Evolutionary conservation across 108 stramenopile species (phyloP).

Genomic region (Schizochytrium sp.): DNA sequence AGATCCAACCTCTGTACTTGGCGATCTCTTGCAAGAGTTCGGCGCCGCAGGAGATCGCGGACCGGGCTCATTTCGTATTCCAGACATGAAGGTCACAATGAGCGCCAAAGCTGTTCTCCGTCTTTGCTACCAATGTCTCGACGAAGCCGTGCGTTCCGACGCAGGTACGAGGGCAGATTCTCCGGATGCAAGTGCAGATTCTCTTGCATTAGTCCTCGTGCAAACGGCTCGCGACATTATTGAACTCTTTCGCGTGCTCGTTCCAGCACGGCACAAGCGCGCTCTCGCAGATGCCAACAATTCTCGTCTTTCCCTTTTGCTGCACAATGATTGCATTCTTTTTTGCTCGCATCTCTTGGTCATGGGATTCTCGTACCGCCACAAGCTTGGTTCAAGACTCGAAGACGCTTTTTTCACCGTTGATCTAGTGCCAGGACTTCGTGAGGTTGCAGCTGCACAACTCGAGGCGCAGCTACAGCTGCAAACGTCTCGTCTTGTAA

Average conservation of each 20-base stretch:
- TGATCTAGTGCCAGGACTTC: background rate
- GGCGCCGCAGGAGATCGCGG: background rate
- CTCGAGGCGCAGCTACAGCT: background rate
- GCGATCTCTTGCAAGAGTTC: background rate
- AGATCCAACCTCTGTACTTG: background rate
- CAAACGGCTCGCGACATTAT: background rate
- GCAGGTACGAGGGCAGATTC: too few species aligned
- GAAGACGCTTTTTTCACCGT: background rate
- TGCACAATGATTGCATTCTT: background rate
- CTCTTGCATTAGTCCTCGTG: background rate
- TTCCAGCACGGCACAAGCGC: background rate
- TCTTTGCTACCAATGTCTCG: background rate
- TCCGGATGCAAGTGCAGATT: too few species aligned
- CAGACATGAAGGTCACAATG: background rate
- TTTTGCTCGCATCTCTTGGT: background rate
- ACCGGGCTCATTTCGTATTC: background rate
- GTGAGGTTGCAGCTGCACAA: background rate
- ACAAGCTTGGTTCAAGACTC: background rate
- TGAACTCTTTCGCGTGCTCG: background rate
- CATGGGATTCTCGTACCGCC: background rate
- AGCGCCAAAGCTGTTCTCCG: background rate
- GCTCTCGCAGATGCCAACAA: background rate
- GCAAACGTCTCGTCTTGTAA: background rate
- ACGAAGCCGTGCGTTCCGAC: background rate
- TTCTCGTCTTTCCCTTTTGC: background rate